A percentile compares a stretch with the other conserved stretches of the same genome.
phyloP scores from a whole-genome alignment of 2,329 filamentous ascomycete species.

The Colletotrichum karsti region DNA sequence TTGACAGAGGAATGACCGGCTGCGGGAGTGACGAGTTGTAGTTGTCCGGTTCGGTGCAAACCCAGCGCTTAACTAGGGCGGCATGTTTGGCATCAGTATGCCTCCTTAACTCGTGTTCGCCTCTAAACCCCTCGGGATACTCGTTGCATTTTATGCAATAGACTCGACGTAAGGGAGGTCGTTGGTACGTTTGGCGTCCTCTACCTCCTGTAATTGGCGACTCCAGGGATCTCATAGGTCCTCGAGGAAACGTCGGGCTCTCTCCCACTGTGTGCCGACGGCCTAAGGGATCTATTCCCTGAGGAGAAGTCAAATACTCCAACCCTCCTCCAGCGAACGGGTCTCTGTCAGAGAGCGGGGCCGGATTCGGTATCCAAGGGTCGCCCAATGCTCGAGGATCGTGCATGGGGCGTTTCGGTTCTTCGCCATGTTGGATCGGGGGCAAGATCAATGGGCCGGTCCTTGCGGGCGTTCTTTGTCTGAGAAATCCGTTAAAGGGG shows the following conservation, averaged over 20 bases:
- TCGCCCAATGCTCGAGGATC: conserved; percentile 48
- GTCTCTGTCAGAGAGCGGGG: conserved; percentile 36
- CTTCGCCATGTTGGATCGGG: conserved; percentile 40
- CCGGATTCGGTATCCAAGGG: conserved; percentile 41
- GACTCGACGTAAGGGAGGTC: conserved; percentile 73
- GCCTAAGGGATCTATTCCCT: conserved; percentile 37
- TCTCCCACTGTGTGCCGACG: conserved; percentile 58
- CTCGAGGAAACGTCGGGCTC: conserved; percentile 50
- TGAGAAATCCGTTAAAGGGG: conserved; percentile 23
- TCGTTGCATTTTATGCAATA: conserved; percentile 83
- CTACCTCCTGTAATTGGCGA: conserved; percentile 51
- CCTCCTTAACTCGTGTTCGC: conserved; percentile 84
- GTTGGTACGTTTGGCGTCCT: conserved; percentile 55
- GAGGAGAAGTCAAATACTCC: conserved; percentile 42
- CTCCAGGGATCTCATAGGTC: conserved; percentile 47
- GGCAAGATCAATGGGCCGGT: conserved; percentile 41
- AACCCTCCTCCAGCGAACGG: conserved; percentile 36
- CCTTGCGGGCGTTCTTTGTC: conserved; percentile 25
- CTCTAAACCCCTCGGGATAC: conserved; percentile 86
- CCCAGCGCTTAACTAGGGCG: conserved; percentile 62
- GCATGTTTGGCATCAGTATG: conserved; percentile 70
- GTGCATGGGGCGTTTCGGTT: conserved; percentile 45
- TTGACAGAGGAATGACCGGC: conserved; percentile 60
- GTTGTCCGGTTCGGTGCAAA: conserved; percentile 60
- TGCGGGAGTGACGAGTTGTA: conserved; percentile 47